Evolutionary conservation across 2,329 filamentous ascomycete genomes (phyloP), one percentile per base, ranked within the genome.

Genomic region (Fusarium neocosmosporiellum): DNA sequence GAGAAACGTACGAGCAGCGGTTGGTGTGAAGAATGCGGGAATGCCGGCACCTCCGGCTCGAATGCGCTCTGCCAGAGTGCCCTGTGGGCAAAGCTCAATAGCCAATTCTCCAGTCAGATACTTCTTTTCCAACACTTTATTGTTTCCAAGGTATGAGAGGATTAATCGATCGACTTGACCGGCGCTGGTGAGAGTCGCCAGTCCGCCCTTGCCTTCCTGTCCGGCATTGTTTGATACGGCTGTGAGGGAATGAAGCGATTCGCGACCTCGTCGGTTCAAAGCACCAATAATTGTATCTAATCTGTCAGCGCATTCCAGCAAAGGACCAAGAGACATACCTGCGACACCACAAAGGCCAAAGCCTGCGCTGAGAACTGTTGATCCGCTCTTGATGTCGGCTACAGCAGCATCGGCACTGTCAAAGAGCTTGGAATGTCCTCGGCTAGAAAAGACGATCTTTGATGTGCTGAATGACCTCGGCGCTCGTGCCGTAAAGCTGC

Each of bases 181-280:
- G 0, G 90, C 89, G 63, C 90, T 87, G 1, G 92, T 89, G 33
- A 95, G 86, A 10, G 90, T 88, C 1, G 92, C 90, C 18, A 96
- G 84, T 1, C 93, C 93, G 6, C 91, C 89, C 59, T 87, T 89
- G 31, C 90, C 89, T 41, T 92, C 90, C 33, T 90, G 86, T 29
- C 93, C 93, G 9, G 93, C 93, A 79, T 96, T 96, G 79, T 96
- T 96, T 59, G 93, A 95, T 2, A 95, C 91, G 22, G 92, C 93
- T 1, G 92, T 94, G 33, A 96, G 85, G 2, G 89, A 87, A 58
- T 92, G 87, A 24, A 96, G 86, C 11, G 87, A 85, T 6, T 91
- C 88, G 7, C 85, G 83, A 7, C 90, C 90, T 77, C 90, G 83
- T 20, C 85, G 84, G 63, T 90, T 86, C 41, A 96, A 88, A 18